A percentile compares a stretch with the other conserved stretches of the same genome.
These are phyloP conservation scores for Rosa rugosa DNA, from an alignment of 306 rosid species.

Conservation along the genomic window DNA sequence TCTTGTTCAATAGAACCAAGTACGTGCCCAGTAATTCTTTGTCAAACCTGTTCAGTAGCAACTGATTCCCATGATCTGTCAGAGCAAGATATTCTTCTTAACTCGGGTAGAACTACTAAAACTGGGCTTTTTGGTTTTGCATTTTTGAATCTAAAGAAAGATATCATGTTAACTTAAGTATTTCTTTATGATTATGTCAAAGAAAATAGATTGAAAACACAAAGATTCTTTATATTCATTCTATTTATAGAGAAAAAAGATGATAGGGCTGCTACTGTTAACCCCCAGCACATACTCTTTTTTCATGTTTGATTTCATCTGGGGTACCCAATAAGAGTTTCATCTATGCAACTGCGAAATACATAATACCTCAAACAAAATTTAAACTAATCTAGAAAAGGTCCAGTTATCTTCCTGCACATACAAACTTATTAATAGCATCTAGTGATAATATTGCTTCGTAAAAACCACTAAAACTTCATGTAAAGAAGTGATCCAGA, in stretches of 20 bases:
- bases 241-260: too few relatives aligned
- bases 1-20: constrained; percentile 66
- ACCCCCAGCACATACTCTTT: too few relatives aligned
- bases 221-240: too few relatives aligned
- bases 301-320: too few relatives aligned
- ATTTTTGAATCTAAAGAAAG: constrained; percentile 25
- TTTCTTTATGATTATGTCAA: constrained; percentile 13
- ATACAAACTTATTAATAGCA: background rate
- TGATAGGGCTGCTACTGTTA: too few relatives aligned
- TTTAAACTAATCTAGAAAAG: background rate
- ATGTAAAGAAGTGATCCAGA: constrained; percentile 9
- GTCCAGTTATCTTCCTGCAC: background rate
- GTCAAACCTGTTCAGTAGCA: constrained; percentile 87
- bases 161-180: constrained; percentile 14
- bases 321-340: too few relatives aligned
- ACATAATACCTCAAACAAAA: too few relatives aligned
- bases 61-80: constrained; percentile 94
- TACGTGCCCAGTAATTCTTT: constrained; percentile 57
- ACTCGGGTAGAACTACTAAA: constrained; percentile 27
- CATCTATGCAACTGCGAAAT: background rate
- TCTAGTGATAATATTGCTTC: constrained; percentile 1
- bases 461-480: constrained; percentile 15
- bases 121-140: too few relatives aligned
- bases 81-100: constrained; percentile 83
- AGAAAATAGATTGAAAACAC: too few relatives aligned